Evolutionary conservation across 108 stramenopile genomes (phyloP), one percentile per base, ranked within the genome.

Genomic region (Fistulifera pelliculosa): DNA sequence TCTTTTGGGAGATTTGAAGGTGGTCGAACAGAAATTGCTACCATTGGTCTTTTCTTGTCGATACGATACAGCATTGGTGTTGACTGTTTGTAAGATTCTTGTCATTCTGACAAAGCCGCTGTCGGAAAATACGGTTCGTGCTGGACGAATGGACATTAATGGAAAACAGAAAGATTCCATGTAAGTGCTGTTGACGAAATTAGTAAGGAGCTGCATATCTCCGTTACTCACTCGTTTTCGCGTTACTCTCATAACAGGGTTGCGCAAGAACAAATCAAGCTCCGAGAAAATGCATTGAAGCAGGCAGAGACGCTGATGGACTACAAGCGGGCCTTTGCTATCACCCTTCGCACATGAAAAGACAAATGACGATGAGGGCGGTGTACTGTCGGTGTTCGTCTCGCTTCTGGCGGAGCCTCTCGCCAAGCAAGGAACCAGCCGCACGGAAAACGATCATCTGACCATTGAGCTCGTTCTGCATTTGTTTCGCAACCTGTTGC

Each of bases 21-120:
- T 93, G 17, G 83, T 90, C 11, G 65, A 65, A 23, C 73, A 87
- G 41, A 93, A 93, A 61, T 49, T 93, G 38, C 52, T 93, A 14
- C 92, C 92, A 11, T 56, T 93, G 10, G 75, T 85, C 2, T 61
- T 80, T 48, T 73, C 70, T 19, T 83, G 85, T 60, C 75, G 83
- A 26, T 87, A 93, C 60, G 87, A 93, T 64, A 70, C 65, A 17
- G 68, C 82, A 2, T 58, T 88, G 58, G 76, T 93, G 15, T 54
- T 93, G 50, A 93, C 92, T 11, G 66, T 93, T 16, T 74, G 76
- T 49, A 89, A 89, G 66, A 88, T 93, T 55, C 65, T 89, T 23
- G 92, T 93, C 13, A 90, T 89, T 52, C 44, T 93, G 27, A 93
- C 92, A 38, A 93, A 89, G 61, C 92, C 92, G 41, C 47, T 89